Evolutionary conservation across 2,329 filamentous ascomycete species (phyloP), one percentile per base, ranked within the genome.

Genomic region (Mollisiaceae sp.): DNA sequence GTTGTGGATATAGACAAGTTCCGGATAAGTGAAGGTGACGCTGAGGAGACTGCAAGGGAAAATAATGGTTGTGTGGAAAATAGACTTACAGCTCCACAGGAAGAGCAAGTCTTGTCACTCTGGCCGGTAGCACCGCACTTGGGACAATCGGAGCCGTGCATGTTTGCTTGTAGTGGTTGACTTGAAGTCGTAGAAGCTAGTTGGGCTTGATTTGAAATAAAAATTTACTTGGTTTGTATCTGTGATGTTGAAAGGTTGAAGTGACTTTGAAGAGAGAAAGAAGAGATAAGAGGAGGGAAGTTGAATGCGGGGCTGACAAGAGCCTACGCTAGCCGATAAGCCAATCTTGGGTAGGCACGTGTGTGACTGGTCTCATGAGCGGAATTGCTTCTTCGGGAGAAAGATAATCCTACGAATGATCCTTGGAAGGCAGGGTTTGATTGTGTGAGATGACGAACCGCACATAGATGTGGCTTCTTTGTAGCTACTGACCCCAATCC

Each of bases 91-190:
- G 72, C 72, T 63, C 73, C 73, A 50, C 73, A 75, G 59, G 65
- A 68, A 27, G 65, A 62, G 57, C 73, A 75, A 63, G 67, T 72
- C 72, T 74, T 75, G 20, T 45, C 55, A 38, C 71, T 69, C 41
- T 72, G 67, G 56, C 64, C 50, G 8, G 67, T 52, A 24, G 71
- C 71, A 60, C 73, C 72, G 59, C 73, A 74, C 65, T 73, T 74
- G 47, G 74, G 73, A 63, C 72, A 75, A 45, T 60, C 64, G 11
- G 65, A 32, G 20, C 71, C 73, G 72, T 75, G 73, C 72, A 74
- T 75, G 22, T 70, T 75, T 58, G 24, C 57, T 54, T 54, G 24
- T 54, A 32, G 50, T 32, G 2, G 8, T 35, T 41, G 43, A 18
- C 36, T 45, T 62, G n/a, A 32, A 54, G n/a, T 27, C 15, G 22